Evolutionary conservation across 805 yeast species (phyloP).

Genomic region (Starmerella bacillaris): DNA sequence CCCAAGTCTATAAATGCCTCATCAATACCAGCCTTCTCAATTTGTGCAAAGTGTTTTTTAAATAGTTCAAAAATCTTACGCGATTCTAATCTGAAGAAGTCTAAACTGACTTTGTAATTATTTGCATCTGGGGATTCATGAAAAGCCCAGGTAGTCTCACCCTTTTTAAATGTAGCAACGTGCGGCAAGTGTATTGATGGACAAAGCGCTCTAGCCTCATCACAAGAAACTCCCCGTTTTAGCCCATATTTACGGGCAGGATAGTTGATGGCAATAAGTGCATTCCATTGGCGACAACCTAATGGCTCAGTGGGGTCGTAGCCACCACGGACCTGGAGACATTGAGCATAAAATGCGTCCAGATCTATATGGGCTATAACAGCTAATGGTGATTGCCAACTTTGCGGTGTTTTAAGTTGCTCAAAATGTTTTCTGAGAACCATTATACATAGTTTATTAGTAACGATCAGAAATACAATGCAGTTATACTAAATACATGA

Average conservation of each 20-base stretch:
- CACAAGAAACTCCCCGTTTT: conserved; percentile 53
- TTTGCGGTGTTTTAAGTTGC: conserved; percentile 9
- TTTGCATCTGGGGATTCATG: conserved; percentile 35
- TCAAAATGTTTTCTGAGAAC: conserved; percentile 13
- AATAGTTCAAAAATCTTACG: conserved; percentile 57
- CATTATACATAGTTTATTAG: too few species aligned
- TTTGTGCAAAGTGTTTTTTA: conserved; percentile 40
- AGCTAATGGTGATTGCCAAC: conserved; percentile 47
- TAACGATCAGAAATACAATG: too few species aligned
- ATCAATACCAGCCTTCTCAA: conserved; percentile 91
- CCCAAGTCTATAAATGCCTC: conserved; percentile 83
- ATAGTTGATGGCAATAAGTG: conserved; percentile 63
- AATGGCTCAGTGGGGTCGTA: conserved; percentile 56
- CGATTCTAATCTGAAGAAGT: conserved; percentile 79
- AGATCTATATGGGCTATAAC: conserved; percentile 75
- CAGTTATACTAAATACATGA: too few species aligned
- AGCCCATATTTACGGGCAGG: conserved; percentile 79
- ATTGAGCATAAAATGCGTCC: conserved; percentile 93
- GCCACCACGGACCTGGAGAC: conserved; percentile 61
- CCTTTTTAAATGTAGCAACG: conserved; percentile 82
- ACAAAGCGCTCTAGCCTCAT: conserved; percentile 55
- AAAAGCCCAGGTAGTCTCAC: conserved; percentile 71
- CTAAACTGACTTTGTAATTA: conserved; percentile 67
- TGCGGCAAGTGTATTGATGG: conserved; percentile 65
- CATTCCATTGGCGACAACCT: conserved; percentile 86